These are phyloP conservation scores for Fonsecaea monophora DNA, from an alignment of 2,329 filamentous ascomycete genomes.

Conservation along the genomic window DNA sequence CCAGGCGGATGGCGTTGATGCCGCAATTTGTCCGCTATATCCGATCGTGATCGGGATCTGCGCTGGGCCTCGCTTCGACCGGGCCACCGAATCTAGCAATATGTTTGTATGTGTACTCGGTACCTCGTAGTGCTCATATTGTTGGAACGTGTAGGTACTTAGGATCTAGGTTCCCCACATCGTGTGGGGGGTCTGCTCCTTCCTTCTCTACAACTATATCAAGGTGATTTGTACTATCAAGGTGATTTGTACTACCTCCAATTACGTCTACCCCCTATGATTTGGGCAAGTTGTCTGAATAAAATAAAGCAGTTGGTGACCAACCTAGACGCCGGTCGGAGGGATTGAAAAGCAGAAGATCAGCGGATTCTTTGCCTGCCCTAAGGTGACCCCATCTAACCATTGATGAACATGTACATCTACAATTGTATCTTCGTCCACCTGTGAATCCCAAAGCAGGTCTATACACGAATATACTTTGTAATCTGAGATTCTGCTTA, in stretches of 20 bases:
- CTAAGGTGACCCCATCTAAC: not conserved
- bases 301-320: not conserved
- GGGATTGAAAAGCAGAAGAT: not conserved
- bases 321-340: not conserved
- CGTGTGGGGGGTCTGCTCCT: too few species aligned
- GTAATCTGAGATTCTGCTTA: not conserved
- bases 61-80: not conserved
- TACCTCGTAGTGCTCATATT: not conserved
- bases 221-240: too few species aligned
- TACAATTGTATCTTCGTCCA: not conserved
- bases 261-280: too few species aligned
- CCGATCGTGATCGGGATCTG: not conserved
- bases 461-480: not conserved
- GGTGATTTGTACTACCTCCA: too few species aligned
- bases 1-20: not conserved
- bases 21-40: slow-evolving; percentile 3
- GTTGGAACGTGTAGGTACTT: too few species aligned
- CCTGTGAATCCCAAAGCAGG: not conserved
- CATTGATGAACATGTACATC: not conserved
- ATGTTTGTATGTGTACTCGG: not conserved
- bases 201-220: too few species aligned
- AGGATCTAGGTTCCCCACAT: too few species aligned
- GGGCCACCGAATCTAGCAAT: not conserved
- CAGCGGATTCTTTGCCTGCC: not conserved
- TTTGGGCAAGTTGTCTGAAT: not conserved